phyloP scores from a whole-genome alignment of 1,139 yeast genomes.

The Citeromyces siamensis region DNA sequence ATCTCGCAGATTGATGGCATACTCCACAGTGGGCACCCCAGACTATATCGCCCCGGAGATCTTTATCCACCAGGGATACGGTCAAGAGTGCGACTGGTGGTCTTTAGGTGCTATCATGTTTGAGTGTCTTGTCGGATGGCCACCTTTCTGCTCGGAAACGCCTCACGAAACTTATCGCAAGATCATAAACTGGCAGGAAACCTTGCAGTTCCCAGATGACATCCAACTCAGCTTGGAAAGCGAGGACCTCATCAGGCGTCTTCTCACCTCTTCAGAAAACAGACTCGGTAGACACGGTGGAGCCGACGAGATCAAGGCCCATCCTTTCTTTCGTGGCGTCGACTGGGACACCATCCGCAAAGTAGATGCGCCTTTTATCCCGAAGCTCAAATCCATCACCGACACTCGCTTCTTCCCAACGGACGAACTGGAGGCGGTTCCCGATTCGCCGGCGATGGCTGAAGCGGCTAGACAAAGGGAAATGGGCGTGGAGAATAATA shows the following conservation, averaged over 20 bases:
- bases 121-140: conserved; percentile 98
- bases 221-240: conserved; percentile 89
- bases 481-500: conserved; percentile 25
- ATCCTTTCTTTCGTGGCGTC: conserved; percentile 92
- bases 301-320: conserved; percentile 84
- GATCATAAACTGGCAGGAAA: conserved; percentile 91
- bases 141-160: conserved; percentile 97
- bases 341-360: conserved; percentile 92
- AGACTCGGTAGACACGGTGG: conserved; percentile 90
- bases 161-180: conserved; percentile 98
- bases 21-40: conserved; percentile 97
- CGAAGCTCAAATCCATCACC: conserved; percentile 73
- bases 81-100: conserved; percentile 99
- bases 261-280: conserved; percentile 74
- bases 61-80: conserved; percentile 93
- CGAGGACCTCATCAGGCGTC: conserved; percentile 78
- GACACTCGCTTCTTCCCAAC: conserved; percentile 98
- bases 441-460: conserved; percentile 80
- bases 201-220: conserved; percentile 90
- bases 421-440: conserved; percentile 91
- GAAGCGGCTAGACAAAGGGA: conserved; percentile 58
- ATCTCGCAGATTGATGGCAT: conserved; percentile 93
- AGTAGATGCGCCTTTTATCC: conserved; percentile 93
- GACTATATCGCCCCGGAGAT: conserved; percentile 99
- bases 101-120: conserved; percentile 97